phyloP scores from a whole-genome alignment of 2,329 filamentous ascomycete species.

The Hypoxylon sp. region DNA sequence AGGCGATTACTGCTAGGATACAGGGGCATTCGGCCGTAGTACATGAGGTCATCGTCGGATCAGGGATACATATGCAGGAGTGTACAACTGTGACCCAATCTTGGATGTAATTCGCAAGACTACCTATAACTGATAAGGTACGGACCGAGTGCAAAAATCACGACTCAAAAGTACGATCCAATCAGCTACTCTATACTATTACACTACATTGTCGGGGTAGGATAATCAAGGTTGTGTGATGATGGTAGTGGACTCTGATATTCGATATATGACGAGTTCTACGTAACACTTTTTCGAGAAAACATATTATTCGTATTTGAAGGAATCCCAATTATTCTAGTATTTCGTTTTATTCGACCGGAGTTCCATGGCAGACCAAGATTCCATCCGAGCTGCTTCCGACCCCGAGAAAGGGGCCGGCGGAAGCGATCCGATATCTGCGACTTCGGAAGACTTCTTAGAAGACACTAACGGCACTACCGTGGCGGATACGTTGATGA shows the following conservation, averaged over 20 bases:
- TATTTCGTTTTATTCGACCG: background rate
- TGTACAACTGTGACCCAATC: background rate
- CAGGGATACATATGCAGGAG: conserved; percentile 3
- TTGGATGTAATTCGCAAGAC: background rate
- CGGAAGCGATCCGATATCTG: background rate
- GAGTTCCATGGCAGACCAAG: background rate
- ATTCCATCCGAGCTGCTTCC: background rate
- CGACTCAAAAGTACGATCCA: background rate
- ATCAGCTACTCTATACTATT: background rate
- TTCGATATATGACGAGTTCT: background rate
- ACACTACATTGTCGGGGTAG: background rate
- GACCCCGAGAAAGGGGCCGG: background rate
- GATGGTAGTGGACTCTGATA: background rate
- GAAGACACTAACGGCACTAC: background rate
- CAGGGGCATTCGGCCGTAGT: background rate
- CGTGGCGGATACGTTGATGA: conserved; percentile 10
- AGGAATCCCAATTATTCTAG: background rate
- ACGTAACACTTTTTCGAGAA: background rate
- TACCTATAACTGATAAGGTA: conserved; percentile 1
- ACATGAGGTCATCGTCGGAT: background rate
- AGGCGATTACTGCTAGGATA: background rate
- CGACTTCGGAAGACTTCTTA: background rate
- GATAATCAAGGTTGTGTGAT: background rate
- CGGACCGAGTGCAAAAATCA: background rate
- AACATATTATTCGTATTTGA: background rate